Base-by-base conservation (phyloP, 106 monocot genomes). In the Narthecium ossifragum region DNA sequence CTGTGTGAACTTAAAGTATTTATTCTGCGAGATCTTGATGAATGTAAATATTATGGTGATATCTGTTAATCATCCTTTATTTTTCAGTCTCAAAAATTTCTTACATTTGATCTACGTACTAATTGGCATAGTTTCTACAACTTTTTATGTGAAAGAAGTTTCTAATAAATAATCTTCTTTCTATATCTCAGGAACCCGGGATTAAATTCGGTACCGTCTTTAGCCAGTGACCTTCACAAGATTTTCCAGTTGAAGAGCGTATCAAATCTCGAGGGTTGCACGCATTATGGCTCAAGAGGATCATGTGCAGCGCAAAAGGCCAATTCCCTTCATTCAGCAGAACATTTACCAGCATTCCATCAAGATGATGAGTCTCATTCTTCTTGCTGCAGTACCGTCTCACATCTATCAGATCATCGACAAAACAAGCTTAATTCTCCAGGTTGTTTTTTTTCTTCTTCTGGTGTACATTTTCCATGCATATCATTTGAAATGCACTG, bases 141-240 rank as follows among this genome's bases (percentile, higher is more conserved):
- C n/a, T n/a, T n/a, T n/a, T n/a, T n/a, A n/a, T n/a, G n/a, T n/a
- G n/a, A 9, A 33, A 1, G 5, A 54, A 17, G 3, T 33, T 51
- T 27, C 6, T 9, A 61, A 29, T 31, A 2, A 26, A 31, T 12
- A n/a, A 27, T 21, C 21, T 4, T 28, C 18, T 43, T 32, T 9
- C 3, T 48, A 13, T 23, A 28, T 50, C 57, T 48, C 76, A 77
- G 76, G 60, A 77, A 77, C 57, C 70, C 65, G 21, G 51, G 24
- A 36, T 45, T 77, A 34, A 52, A 32, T 52, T 48, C 31, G 21
- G 26, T 77, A 20, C 65, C 70, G 26, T 32, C 33, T 60, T 29
- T 77, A 26, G 58, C 55, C 13, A 55, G 49, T 55, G 76, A 77
- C 34, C 64, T 77, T 5, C 39, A 71, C 32, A 60, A 59, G 41